phyloP scores from a whole-genome alignment of 306 rosid genomes.

The Trichosanthes cucumerina region DNA sequence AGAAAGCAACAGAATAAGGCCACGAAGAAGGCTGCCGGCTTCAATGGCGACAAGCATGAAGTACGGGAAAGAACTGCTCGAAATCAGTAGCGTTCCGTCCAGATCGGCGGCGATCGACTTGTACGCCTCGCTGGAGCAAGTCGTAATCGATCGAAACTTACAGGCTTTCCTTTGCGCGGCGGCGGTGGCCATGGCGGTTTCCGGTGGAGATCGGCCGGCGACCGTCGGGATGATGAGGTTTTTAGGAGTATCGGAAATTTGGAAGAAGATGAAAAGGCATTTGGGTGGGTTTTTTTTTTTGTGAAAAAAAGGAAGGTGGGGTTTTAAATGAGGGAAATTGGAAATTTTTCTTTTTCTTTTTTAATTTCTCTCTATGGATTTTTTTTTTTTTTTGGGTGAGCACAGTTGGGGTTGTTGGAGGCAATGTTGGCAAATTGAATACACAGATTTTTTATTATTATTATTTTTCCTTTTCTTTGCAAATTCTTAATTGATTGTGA shows the following conservation, averaged over 20 bases:
- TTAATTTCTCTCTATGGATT: not conserved
- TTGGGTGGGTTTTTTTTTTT: not conserved
- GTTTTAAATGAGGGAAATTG: not conserved
- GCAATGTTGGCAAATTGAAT: not conserved
- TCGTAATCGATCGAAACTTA: slow-evolving; percentile 43
- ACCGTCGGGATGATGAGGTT: not conserved
- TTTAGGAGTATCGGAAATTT: not conserved
- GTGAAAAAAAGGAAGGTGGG: slow-evolving; percentile 4
- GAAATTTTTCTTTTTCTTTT: not conserved
- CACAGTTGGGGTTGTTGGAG: slow-evolving; percentile 7
- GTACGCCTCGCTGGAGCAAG: slow-evolving; percentile 27
- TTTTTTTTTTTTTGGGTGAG: not conserved
- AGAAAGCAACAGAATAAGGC: slow-evolving; percentile 74
- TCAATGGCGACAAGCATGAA: slow-evolving; percentile 93
- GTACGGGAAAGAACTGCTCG: slow-evolving; percentile 80
- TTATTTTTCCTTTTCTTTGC: not conserved
- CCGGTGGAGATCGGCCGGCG: not conserved
- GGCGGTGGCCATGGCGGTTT: slow-evolving; percentile 21
- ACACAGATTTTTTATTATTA: not conserved
- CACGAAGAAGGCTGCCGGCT: slow-evolving; percentile 92
- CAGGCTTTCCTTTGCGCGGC: slow-evolving; percentile 27
- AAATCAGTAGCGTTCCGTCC: slow-evolving; percentile 75
- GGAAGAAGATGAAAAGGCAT: not conserved
- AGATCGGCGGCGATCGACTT: slow-evolving; percentile 84
- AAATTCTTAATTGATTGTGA: not conserved